Conservation (phyloP, 2,329 filamentous ascomycete genomes). For the Cordyceps farinosa region DNA sequence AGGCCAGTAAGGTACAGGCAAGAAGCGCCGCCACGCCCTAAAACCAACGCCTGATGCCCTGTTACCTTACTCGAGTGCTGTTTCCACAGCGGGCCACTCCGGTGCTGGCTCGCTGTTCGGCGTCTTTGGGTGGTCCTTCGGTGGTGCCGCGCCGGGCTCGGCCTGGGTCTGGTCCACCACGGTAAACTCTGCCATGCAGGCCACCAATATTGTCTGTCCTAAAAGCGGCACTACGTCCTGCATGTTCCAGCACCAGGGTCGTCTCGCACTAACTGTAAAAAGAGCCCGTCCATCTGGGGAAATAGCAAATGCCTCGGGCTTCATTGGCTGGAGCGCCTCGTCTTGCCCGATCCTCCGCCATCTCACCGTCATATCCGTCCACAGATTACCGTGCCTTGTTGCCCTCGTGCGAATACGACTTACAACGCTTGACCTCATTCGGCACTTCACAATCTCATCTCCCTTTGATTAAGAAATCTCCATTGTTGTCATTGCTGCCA, state of each 20-base stretch:
- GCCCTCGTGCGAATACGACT: background rate
- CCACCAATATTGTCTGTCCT: background rate
- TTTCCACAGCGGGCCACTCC: background rate
- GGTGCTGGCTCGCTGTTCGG: conserved; percentile 11
- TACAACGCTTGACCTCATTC: background rate
- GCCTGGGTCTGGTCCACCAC: background rate
- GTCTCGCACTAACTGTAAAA: background rate
- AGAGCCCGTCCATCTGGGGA: conserved; percentile 11
- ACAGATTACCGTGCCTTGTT: too few species aligned
- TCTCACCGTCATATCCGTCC: background rate
- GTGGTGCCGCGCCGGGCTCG: conserved; percentile 8
- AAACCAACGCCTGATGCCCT: background rate
- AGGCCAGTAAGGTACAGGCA: background rate
- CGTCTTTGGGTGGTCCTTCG: background rate
- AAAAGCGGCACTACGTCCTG: background rate
- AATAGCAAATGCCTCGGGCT: conserved; percentile 16
- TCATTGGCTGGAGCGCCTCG: conserved; percentile 17
- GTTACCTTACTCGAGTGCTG: background rate
- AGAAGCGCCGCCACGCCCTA: background rate
- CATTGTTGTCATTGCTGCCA: background rate
- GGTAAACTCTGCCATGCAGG: background rate
- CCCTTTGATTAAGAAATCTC: background rate
- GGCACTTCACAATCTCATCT: background rate
- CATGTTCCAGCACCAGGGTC: background rate
- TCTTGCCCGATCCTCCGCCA: background rate